phyloP scores from a whole-genome alignment of 176 grass and related monocot species.

The Dactylis glomerata region DNA sequence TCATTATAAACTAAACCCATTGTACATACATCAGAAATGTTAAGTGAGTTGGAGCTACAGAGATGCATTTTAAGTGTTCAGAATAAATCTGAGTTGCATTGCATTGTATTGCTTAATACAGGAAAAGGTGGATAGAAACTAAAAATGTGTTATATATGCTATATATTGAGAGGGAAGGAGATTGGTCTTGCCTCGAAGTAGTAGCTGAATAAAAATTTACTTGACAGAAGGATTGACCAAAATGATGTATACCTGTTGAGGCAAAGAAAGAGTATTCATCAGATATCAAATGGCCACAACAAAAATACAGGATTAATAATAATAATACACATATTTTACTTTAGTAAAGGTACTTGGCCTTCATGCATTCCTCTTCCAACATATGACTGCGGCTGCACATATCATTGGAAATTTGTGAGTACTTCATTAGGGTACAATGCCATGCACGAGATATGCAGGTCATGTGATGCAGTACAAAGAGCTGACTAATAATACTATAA shows the following conservation, averaged over 20 bases:
- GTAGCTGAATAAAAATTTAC: constrained; percentile 97
- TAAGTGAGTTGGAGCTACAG: neutral
- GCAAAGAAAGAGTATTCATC: constrained; percentile 34
- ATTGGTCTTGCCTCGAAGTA: constrained; percentile 72
- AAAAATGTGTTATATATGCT: neutral
- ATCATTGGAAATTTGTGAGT: constrained; percentile 20
- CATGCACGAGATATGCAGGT: constrained; percentile 1
- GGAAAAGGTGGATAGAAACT: neutral
- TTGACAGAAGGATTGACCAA: constrained; percentile 77
- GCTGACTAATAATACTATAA: neutral
- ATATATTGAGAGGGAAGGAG: neutral
- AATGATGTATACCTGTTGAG: constrained; percentile 77
- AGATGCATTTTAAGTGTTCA: neutral
- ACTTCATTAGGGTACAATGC: constrained; percentile 20
- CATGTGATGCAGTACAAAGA: neutral
- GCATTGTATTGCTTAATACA: neutral
- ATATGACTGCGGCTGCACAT: constrained; percentile 67
- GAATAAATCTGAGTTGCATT: neutral
- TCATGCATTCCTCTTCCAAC: constrained; percentile 93
- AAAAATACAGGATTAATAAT: constrained; percentile 8
- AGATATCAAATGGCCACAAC: constrained; percentile 19
- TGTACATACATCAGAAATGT: neutral
- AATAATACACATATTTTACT: constrained; percentile 55
- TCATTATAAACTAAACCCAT: neutral
- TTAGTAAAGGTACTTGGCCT: constrained; percentile 77